A percentile compares a stretch with the other conserved stretches of the same genome.
Evolutionary conservation across 371 early-diverging fungal genomes (phyloP).

Genomic region (Zancudomyces culisetae): DNA sequence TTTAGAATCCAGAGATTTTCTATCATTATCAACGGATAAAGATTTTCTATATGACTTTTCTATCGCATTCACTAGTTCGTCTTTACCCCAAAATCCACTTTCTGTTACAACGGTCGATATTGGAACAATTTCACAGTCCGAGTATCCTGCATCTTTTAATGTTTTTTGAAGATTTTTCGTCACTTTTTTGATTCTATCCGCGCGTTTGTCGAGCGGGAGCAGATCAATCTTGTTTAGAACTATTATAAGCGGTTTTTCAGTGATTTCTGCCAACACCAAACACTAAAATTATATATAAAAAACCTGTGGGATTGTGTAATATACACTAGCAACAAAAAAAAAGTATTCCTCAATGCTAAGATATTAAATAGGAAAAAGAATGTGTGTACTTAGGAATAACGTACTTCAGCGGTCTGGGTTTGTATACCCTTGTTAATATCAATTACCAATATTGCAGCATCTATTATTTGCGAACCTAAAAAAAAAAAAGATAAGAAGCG

Average conservation of each 20-base stretch:
- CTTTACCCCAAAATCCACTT: background rate
- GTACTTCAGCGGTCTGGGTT: conserved; percentile 2
- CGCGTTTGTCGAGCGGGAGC: background rate
- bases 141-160: background rate
- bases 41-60: background rate
- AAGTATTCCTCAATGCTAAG: too few relatives aligned
- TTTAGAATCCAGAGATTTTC: too few relatives aligned
- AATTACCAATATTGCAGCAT: background rate
- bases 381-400: too few relatives aligned
- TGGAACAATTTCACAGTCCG: background rate
- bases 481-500: too few relatives aligned
- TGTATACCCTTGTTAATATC: conserved; percentile 2
- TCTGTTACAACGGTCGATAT: background rate
- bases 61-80: background rate
- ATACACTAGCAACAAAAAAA: too few relatives aligned
- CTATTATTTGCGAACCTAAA: conserved; percentile 2
- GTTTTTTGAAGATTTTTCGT: background rate
- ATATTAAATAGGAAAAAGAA: too few relatives aligned
- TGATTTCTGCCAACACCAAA: conserved; percentile 2
- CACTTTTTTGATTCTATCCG: background rate
- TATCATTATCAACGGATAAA: background rate
- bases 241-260: background rate
- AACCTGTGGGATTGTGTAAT: too few relatives aligned
- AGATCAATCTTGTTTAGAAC: conserved; percentile 2
- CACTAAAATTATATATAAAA: too few relatives aligned